Percentiles rank a stretch among this genome's conserved stretches.
phyloP scores from a whole-genome alignment of 768 basidiomycete genomes.

The Termitomyces sp. region DNA sequence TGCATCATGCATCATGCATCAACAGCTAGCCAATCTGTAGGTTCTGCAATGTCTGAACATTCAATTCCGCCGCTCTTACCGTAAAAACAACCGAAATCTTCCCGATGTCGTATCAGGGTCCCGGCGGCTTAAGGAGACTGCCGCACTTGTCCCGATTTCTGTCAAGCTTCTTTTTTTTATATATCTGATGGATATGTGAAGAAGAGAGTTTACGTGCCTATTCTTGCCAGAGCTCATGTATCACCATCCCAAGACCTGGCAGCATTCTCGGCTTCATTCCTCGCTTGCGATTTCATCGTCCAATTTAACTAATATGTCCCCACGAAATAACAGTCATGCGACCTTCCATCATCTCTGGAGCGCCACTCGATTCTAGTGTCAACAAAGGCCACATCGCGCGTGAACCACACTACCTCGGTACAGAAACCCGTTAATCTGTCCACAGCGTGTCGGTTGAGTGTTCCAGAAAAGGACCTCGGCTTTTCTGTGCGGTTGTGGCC shows the following conservation, averaged over 20 bases:
- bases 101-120: not conserved
- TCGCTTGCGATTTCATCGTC: not conserved
- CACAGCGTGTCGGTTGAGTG: not conserved
- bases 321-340: not conserved
- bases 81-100: not conserved
- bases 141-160: not conserved
- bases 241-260: not conserved
- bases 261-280: not conserved
- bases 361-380: not conserved
- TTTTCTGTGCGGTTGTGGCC: not conserved
- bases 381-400: not conserved
- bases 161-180: not conserved
- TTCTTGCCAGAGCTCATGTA: not conserved
- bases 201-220: not conserved
- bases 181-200: not conserved
- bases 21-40: not conserved
- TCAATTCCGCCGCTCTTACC: not conserved
- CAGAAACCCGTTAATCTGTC: not conserved
- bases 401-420: not conserved
- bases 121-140: slow-evolving; percentile 1
- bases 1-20: too few relatives aligned
- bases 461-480: not conserved
- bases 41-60: not conserved
- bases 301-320: not conserved
- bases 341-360: not conserved